Conservation (phyloP, 768 basidiomycete genomes). For the Tulasnella sp. region DNA sequence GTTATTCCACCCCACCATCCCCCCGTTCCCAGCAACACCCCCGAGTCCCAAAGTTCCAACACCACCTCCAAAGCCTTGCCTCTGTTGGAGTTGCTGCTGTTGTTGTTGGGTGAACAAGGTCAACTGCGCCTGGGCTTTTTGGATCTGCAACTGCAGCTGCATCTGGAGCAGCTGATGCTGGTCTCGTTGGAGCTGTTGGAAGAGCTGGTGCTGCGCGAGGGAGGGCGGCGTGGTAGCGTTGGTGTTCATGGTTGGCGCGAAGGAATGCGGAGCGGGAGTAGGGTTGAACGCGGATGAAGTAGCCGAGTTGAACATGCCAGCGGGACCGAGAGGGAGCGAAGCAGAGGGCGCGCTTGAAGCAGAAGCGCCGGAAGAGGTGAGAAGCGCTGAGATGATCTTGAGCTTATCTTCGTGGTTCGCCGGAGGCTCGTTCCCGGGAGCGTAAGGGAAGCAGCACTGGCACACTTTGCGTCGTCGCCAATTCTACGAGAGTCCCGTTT, state of each 20-base stretch:
- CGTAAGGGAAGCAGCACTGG: conserved; percentile 80
- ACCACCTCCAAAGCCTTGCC: too few relatives aligned
- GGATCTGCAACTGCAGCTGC: background rate
- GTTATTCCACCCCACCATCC: background rate
- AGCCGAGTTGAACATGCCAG: too few relatives aligned
- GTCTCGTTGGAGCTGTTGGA: background rate
- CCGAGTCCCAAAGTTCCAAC: too few relatives aligned
- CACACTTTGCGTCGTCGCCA: conserved; percentile 84
- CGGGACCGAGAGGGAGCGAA: too few relatives aligned
- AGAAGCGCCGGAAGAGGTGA: background rate
- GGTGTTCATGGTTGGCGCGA: too few relatives aligned
- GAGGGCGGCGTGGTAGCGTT: too few relatives aligned
- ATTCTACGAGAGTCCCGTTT: conserved; percentile 36
- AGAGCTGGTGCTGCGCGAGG: background rate
- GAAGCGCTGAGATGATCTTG: conserved; percentile 2
- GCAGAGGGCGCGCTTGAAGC: background rate
- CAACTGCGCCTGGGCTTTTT: background rate
- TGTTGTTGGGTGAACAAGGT: background rate
- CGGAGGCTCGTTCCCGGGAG: conserved; percentile 16
- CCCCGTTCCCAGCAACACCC: too few relatives aligned
- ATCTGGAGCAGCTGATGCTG: background rate
- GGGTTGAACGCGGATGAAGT: background rate
- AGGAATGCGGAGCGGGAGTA: background rate
- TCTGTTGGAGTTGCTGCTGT: background rate
- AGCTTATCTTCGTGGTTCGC: conserved; percentile 5